Conservation (phyloP, 2,329 filamentous ascomycete species). For the Ophiostoma himal-ulmi region DNA sequence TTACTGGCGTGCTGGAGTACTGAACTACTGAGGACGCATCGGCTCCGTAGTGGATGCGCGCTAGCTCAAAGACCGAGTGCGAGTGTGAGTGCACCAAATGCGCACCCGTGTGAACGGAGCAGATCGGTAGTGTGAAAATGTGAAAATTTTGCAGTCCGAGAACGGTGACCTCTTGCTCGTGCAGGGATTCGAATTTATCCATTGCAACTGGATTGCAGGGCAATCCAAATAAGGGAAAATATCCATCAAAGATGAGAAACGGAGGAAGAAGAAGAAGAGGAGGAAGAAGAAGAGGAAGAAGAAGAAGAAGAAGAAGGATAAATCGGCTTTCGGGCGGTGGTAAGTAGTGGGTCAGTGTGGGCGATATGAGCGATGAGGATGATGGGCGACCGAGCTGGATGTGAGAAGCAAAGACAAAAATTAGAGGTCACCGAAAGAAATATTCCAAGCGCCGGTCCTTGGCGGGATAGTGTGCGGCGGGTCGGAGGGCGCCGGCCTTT, state of each 20-base stretch:
- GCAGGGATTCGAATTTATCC: conserved; percentile 6
- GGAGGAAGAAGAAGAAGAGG: background rate
- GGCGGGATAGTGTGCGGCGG: background rate
- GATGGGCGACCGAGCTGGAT: background rate
- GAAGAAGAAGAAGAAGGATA: background rate
- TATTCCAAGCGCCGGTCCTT: background rate
- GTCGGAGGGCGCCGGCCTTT: background rate
- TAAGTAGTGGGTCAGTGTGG: background rate
- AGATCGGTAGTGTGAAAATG: background rate
- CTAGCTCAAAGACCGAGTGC: background rate
- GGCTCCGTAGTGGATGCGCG: background rate
- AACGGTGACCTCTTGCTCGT: background rate
- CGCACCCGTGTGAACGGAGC: background rate
- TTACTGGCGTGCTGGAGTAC: background rate
- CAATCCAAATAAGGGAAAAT: conserved; percentile 10
- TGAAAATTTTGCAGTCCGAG: conserved; percentile 11
- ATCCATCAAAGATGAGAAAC: background rate
- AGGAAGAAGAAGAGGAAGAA: background rate
- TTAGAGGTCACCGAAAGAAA: background rate
- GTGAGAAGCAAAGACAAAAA: background rate
- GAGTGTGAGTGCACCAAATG: background rate
- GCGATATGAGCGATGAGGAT: background rate
- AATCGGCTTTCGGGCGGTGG: background rate
- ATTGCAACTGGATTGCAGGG: conserved; percentile 5
- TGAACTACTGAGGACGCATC: background rate